These are phyloP conservation scores for Soucietia sequanensis DNA, from an alignment of 805 yeast species.

Conservation along the genomic window DNA sequence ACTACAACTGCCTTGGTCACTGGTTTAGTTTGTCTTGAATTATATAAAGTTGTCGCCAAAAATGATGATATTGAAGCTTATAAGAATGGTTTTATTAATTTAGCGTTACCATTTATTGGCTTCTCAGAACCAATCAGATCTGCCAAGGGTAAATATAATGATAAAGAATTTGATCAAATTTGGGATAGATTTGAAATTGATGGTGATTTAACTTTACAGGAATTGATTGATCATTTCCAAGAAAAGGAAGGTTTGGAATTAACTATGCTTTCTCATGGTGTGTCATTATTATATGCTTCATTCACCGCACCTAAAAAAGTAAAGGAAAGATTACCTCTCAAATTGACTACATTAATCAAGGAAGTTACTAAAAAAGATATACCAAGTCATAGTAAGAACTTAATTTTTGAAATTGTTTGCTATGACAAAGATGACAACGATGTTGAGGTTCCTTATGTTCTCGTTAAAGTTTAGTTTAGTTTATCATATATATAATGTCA, in stretches of 20 bases:
- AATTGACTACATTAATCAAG: slow-evolving; percentile 74
- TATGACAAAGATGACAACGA: slow-evolving; percentile 94
- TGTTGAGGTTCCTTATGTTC: slow-evolving; percentile 88
- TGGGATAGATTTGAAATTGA: slow-evolving; percentile 92
- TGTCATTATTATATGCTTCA: slow-evolving; percentile 84
- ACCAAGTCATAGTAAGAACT: slow-evolving; percentile 66
- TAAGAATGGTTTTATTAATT: slow-evolving; percentile 88
- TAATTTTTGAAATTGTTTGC: slow-evolving; percentile 87
- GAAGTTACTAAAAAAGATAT: slow-evolving; percentile 83
- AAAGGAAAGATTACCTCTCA: slow-evolving; percentile 68
- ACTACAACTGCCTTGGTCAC: slow-evolving; percentile 98
- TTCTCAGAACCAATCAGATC: slow-evolving; percentile 95
- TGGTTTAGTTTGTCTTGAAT: slow-evolving; percentile 88
- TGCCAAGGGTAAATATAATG: slow-evolving; percentile 76
- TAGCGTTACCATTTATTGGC: slow-evolving; percentile 94
- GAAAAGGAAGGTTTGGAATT: slow-evolving; percentile 82
- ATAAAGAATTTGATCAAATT: slow-evolving; percentile 76
- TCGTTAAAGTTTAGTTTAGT: slow-evolving; percentile 42
- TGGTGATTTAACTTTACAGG: slow-evolving; percentile 74
- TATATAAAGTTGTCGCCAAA: slow-evolving; percentile 82
- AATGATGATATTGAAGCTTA: slow-evolving; percentile 76
- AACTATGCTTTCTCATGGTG: slow-evolving; percentile 90
- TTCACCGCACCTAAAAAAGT: slow-evolving; percentile 91
- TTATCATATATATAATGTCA: neutral
- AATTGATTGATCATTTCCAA: slow-evolving; percentile 72